Evolutionary conservation across 345 rosid genomes (phyloP).

Genomic region (Hirschfeldia incana): DNA sequence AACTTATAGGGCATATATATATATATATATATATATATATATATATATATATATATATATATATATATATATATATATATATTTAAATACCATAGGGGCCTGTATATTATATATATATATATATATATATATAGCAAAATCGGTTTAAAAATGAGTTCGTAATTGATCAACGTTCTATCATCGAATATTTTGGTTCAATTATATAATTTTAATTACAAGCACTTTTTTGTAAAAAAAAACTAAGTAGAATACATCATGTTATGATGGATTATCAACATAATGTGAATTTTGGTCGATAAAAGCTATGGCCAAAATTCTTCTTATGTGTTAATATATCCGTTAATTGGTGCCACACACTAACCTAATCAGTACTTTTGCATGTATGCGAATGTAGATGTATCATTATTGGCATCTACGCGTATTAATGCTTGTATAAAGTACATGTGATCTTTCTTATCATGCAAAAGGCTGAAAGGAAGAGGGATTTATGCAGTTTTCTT

Average conservation of each 20-base stretch:
- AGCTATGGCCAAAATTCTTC: neutral
- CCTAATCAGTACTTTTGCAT: slow-evolving; percentile 5
- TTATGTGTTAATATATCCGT: neutral
- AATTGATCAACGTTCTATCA: neutral
- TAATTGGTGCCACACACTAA: neutral
- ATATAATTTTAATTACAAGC: neutral
- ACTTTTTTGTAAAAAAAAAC: neutral
- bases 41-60: too few species aligned
- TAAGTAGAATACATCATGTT: neutral
- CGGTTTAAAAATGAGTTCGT: neutral
- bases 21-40: too few species aligned
- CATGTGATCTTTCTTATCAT: neutral
- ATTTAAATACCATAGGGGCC: too few species aligned
- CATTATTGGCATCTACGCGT: neutral
- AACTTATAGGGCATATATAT: too few species aligned
- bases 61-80: too few species aligned
- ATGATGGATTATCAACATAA: neutral
- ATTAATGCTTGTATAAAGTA: neutral
- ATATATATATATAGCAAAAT: neutral
- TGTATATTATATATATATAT: too few species aligned
- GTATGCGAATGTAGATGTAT: slow-evolving; percentile 3
- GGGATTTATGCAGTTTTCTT: slow-evolving; percentile 10
- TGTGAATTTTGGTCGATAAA: neutral
- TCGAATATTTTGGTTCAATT: neutral
- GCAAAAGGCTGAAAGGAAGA: slow-evolving; percentile 15